These are phyloP conservation scores for Alternaria viburni DNA, from an alignment of 2,329 filamentous ascomycete genomes.

Conservation along the genomic window DNA sequence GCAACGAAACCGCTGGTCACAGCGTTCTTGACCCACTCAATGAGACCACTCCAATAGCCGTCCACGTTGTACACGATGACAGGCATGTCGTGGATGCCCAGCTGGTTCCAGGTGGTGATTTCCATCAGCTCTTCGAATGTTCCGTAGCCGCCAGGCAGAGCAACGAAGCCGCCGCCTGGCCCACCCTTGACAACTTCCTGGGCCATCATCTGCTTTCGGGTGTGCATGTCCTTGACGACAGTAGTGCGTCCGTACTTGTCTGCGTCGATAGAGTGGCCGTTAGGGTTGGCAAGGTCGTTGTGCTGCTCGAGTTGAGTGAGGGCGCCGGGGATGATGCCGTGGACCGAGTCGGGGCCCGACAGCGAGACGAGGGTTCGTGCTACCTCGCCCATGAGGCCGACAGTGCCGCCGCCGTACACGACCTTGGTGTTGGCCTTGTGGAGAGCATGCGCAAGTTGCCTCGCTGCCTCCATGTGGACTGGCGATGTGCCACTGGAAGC, in stretches of 20 bases:
- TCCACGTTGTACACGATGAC: conserved; percentile 86
- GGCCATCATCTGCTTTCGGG: conserved; percentile 93
- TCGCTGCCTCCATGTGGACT: conserved; percentile 78
- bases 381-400: conserved; percentile 94
- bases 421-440: conserved; percentile 79
- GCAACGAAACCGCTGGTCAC: conserved; percentile 80
- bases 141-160: conserved; percentile 86
- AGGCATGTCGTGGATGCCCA: conserved; percentile 81
- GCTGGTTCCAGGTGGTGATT: conserved; percentile 91
- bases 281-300: conserved; percentile 56
- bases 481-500: conserved; percentile 75
- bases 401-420: conserved; percentile 93
- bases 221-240: conserved; percentile 94
- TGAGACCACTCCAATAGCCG: conserved; percentile 88
- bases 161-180: conserved; percentile 85
- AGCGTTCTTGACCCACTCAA: conserved; percentile 79
- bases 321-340: conserved; percentile 90
- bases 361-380: conserved; percentile 85
- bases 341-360: conserved; percentile 79
- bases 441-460: conserved; percentile 74
- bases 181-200: conserved; percentile 82
- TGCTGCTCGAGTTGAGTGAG: conserved; percentile 79
- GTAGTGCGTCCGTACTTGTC: conserved; percentile 80
- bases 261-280: conserved; percentile 62
- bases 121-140: conserved; percentile 97